phyloP scores from a whole-genome alignment of 352 stramenopile species.

The Blastocystis sp. region DNA sequence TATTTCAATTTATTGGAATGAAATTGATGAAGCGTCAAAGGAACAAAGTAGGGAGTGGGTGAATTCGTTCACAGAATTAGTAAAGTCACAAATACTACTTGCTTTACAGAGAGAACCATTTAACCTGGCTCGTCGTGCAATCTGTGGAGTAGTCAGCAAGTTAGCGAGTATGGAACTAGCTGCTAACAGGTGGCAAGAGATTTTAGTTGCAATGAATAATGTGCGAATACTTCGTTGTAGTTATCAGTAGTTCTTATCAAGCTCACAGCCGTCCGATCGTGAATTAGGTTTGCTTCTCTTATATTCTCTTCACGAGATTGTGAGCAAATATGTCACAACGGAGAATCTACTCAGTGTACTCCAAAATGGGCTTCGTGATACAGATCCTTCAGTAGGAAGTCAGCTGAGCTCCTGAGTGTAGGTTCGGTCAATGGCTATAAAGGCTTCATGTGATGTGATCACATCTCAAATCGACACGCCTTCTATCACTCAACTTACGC shows the following conservation, averaged over 20 bases:
- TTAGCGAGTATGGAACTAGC: background rate
- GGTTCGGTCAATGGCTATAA: constrained; percentile 42
- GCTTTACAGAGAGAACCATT: constrained; percentile 8
- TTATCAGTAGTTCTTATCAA: constrained; percentile 5
- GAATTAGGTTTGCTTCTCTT: constrained; percentile 39
- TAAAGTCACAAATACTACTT: constrained; percentile 18
- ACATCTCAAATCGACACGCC: constrained; percentile 10
- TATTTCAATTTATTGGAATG: constrained; percentile 38
- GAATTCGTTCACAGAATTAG: background rate
- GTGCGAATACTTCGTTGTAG: background rate
- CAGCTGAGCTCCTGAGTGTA: background rate
- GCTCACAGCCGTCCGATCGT: background rate
- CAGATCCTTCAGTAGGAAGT: background rate
- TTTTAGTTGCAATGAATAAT: constrained; percentile 3
- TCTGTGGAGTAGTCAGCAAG: constrained; percentile 35
- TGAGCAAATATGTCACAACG: constrained; percentile 32
- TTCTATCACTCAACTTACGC: background rate
- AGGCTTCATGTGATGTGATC: constrained; percentile 34
- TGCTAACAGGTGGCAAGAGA: background rate
- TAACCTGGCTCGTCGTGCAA: constrained; percentile 15
- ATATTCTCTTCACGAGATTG: constrained; percentile 47
- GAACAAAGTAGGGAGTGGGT: background rate
- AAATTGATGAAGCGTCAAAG: background rate
- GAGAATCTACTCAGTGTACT: constrained; percentile 27
- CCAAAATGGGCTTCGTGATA: constrained; percentile 5